phyloP scores from a whole-genome alignment of 805 yeast genomes.

The Barnettozyma populi region DNA sequence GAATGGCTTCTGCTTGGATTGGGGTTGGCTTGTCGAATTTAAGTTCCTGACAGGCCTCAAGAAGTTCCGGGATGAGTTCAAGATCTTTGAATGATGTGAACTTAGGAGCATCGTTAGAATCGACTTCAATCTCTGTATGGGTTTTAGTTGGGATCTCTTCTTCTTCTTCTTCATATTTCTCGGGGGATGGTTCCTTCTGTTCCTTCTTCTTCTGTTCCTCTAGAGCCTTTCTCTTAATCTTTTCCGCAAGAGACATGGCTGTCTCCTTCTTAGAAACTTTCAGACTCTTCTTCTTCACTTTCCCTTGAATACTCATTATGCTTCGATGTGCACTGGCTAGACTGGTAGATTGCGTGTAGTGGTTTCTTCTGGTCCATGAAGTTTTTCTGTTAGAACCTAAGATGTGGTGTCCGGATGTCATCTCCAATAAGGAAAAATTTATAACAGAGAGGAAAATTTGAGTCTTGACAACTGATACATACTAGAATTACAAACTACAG shows the following conservation, averaged over 20 bases:
- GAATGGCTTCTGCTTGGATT: constrained; percentile 86
- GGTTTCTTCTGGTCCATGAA: too few species aligned
- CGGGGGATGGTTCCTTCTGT: constrained; percentile 2
- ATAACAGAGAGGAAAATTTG: constrained; percentile 2
- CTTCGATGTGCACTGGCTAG: background rate
- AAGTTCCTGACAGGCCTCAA: constrained; percentile 72
- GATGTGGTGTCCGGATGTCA: constrained; percentile 25
- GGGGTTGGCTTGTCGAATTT: constrained; percentile 86
- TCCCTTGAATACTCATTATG: constrained; percentile 6
- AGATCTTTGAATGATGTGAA: constrained; percentile 47
- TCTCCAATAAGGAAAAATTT: constrained; percentile 16
- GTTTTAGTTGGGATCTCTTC: constrained; percentile 10
- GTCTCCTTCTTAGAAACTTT: constrained; percentile 30
- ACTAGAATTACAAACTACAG: background rate
- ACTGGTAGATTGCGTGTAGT: too few species aligned
- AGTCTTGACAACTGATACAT: background rate
- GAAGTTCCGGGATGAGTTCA: constrained; percentile 67
- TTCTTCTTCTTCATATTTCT: constrained; percentile 2
- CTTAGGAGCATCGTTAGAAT: constrained; percentile 16
- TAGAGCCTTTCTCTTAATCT: constrained; percentile 41
- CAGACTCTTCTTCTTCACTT: constrained; percentile 17
- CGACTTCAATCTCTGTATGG: constrained; percentile 13
- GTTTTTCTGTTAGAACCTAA: background rate
- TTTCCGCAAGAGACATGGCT: constrained; percentile 49
- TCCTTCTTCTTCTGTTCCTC: constrained; percentile 11